Conservation (phyloP, 2,329 filamentous ascomycete genomes). For the Magnaporthiopsis poae region DNA sequence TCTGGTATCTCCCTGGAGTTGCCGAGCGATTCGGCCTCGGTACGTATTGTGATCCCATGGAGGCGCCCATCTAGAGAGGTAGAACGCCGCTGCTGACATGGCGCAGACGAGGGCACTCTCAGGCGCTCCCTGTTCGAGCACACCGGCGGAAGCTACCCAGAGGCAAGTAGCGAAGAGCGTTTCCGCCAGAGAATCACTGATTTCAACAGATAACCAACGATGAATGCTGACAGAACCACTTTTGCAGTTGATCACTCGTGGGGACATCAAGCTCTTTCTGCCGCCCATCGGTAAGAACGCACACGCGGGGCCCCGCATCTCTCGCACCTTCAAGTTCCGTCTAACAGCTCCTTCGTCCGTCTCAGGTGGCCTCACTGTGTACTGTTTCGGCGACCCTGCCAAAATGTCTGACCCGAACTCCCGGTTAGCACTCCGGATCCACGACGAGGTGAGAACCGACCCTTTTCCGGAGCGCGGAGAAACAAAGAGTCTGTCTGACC, state of each 20-base stretch:
- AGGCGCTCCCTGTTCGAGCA: slow-evolving; percentile 86
- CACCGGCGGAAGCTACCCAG: slow-evolving; percentile 90
- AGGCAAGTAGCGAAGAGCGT: slow-evolving; percentile 33
- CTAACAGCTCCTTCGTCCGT: background rate
- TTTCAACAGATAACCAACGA: too few relatives aligned
- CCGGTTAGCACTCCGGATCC: slow-evolving; percentile 73
- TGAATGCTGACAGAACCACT: background rate
- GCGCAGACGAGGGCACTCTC: slow-evolving; percentile 68
- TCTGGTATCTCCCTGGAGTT: slow-evolving; percentile 78
- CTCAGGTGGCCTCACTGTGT: slow-evolving; percentile 76
- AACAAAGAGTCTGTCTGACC: background rate
- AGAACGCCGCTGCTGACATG: background rate
- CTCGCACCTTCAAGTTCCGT: too few relatives aligned
- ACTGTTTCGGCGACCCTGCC: slow-evolving; percentile 89
- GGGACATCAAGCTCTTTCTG: slow-evolving; percentile 89
- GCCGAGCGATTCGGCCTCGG: slow-evolving; percentile 87
- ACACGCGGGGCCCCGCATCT: background rate
- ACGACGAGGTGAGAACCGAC: slow-evolving; percentile 42
- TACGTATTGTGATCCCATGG: slow-evolving; percentile 26
- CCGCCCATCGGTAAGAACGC: slow-evolving; percentile 66
- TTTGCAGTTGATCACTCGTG: slow-evolving; percentile 68
- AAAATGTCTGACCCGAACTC: slow-evolving; percentile 84
- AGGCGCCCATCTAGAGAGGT: slow-evolving; percentile 13
- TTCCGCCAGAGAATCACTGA: background rate
- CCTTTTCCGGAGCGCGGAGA: slow-evolving; percentile 1